Evolutionary conservation across 2,329 filamentous ascomycete species (phyloP), one percentile per base, ranked within the genome.

Genomic region (Mycosphaerella sp.): DNA sequence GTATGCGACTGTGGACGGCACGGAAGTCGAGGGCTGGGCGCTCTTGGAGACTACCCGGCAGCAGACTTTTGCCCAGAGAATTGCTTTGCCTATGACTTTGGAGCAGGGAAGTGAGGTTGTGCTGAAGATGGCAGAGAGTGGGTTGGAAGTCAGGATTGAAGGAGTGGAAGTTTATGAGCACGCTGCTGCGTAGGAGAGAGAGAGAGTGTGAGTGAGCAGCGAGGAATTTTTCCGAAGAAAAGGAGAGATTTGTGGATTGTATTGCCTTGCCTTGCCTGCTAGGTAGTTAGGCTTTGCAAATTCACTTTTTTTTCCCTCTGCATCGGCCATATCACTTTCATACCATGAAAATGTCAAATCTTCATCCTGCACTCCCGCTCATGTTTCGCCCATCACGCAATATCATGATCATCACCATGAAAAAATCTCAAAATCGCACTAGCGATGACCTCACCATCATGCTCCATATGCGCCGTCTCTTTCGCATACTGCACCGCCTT

Each of bases 371-470:
- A 26, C 26, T 26, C 4, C 34, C 23, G 12, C n/a, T 11, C 26
- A 6, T 21, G 2, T 29, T 21, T 4, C 40, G 5, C 26, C 6
- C 7, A 17, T 36, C 34, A 63, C 26, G 62, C 59, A 57, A 75
- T 68, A 40, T 67, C 67, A 48, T 76, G 73, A 55, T 80, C 74
- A 41, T 79, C 77, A 44, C 71, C 74, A 48, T 74, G 70, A 56
- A 80, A 80, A 48, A 80, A 69, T 51, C 77, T 62, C 63, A 73
- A 55, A 47, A 73, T 68, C 7, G 70, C 70, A 23, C 62, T 66
- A 1, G 71, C 71, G 50, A 73, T 69, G 26, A 70, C 57, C 10
- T 71, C 60, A 0, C 72, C 70, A 62, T 74, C 72, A 55, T 73
- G 72, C 51, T 70, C 67, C 59, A 71, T 45, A 62, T 69, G 61